Base-by-base conservation (phyloP, 2,329 filamentous ascomycete species). In the Neonectria coccinea region DNA sequence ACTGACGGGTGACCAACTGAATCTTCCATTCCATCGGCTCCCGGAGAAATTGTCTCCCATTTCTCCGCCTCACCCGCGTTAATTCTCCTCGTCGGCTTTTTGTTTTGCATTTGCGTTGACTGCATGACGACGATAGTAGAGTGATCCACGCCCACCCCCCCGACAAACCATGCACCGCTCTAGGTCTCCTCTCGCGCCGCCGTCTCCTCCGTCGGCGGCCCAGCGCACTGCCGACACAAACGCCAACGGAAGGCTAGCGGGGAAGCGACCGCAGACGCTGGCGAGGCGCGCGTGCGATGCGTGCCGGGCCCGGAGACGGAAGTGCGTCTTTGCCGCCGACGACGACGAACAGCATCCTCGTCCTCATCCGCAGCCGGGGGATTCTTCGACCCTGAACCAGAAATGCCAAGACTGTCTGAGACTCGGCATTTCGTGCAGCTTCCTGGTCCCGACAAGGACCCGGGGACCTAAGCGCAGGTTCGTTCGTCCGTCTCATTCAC, bases 201-300 rank as follows among this genome's bases (percentile, higher is more conserved):
- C 54, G 29, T 47, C 59, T 48, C 54, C 59, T 48, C 54, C 50
- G 41, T 36, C 57, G 11, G 44, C 59, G 42, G 48, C 39, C 36
- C 42, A 54, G 25, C 25, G 41, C 22, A 36, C 16, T 22, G 25
- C 5, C 52, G 27, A 25, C 44, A 42, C 50, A 29, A 22, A 16
- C 31, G 27, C 25, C 18, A 20, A 47, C 14, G 16, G 36, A 27
- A 18, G 47, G 22, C 11, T 50, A 5, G 31, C 31, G 20, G 39
- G 50, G 31, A 52, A 33, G 33, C 56, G 47, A 18, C 39, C 56
- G 12, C 64, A 62, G 29, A 67, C 58, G 11, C 60, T 73, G 27
- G 68, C 70, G 8, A 65, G 64, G n/a, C 62, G 71, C 47, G 71
- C 71, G 2, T 73, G 71, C 47, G 71, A 73, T 62, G 71, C 69